A percentile compares a stretch with the other conserved stretches of the same genome.
Conservation (phyloP, 306 rosid species). For the Erythrophleum fordii region DNA sequence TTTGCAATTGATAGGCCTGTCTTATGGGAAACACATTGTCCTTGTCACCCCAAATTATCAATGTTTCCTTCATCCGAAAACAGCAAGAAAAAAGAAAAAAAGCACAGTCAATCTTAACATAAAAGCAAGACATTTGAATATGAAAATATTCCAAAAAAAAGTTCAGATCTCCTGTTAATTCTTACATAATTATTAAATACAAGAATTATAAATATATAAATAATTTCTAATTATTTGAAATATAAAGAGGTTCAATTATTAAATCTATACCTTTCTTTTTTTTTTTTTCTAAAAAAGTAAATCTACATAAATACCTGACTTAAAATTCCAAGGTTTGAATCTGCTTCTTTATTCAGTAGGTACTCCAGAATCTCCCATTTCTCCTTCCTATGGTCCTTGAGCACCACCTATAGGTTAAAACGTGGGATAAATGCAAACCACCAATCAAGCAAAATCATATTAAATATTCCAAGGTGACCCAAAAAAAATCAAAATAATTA, state of each 20-base stretch:
- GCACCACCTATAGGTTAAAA: slow-evolving; percentile 23
- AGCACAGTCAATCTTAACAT: not conserved
- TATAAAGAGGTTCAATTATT: too few relatives aligned
- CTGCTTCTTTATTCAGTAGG: slow-evolving; percentile 37
- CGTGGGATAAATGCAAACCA: not conserved
- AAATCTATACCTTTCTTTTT: too few relatives aligned
- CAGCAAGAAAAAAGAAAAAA: not conserved
- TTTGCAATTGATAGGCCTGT: slow-evolving; percentile 43
- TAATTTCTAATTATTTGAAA: too few relatives aligned
- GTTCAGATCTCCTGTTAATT: too few relatives aligned
- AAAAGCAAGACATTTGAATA: not conserved
- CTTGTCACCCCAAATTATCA: slow-evolving; percentile 55
- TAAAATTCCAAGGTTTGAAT: slow-evolving; percentile 40
- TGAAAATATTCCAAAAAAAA: not conserved
- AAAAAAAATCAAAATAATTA: too few relatives aligned
- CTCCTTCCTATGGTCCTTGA: slow-evolving; percentile 38
- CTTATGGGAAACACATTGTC: slow-evolving; percentile 43
- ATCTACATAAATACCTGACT: slow-evolving; percentile 33
- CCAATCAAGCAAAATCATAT: not conserved
- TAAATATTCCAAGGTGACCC: too few relatives aligned
- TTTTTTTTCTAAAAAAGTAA: too few relatives aligned
- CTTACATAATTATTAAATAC: too few relatives aligned
- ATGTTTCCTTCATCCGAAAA: slow-evolving; percentile 42
- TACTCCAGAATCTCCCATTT: slow-evolving; percentile 41
- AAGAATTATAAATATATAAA: too few relatives aligned